Evolutionary conservation across 2,329 filamentous ascomycete species (phyloP).

Genomic region (Cercospora janseana): DNA sequence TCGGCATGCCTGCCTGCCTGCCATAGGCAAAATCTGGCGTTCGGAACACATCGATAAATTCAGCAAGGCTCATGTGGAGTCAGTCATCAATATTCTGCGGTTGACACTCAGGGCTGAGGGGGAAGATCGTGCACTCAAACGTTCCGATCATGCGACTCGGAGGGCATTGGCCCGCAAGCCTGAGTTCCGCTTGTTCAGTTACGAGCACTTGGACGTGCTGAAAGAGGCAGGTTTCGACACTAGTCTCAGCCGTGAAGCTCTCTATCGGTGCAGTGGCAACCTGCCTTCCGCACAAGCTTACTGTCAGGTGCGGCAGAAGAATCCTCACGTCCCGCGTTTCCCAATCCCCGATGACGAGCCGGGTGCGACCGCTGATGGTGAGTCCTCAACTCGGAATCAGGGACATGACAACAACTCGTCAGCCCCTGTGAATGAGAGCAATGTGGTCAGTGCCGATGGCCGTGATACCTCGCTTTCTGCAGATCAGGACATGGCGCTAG

Average conservation of each 20-base stretch:
- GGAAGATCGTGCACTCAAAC: constrained; percentile 65
- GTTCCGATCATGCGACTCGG: constrained; percentile 57
- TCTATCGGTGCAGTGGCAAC: constrained; percentile 77
- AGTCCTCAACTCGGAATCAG: too few relatives aligned
- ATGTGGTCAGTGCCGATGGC: not conserved
- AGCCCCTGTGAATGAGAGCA: too few relatives aligned
- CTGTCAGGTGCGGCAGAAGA: constrained; percentile 53
- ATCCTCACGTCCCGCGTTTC: constrained; percentile 31
- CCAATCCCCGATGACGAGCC: constrained; percentile 31
- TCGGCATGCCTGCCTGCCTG: constrained; percentile 73
- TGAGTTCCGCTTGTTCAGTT: constrained; percentile 52
- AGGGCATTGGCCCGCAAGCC: constrained; percentile 49
- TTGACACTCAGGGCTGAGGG: constrained; percentile 73
- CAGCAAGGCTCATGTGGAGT: constrained; percentile 71
- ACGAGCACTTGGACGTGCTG: constrained; percentile 46
- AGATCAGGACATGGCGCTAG: constrained; percentile 25
- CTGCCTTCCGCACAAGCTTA: constrained; percentile 66
- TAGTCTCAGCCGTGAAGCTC: constrained; percentile 70
- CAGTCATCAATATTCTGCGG: constrained; percentile 79
- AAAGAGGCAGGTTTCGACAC: constrained; percentile 54
- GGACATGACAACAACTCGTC: too few relatives aligned
- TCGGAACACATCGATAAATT: constrained; percentile 80
- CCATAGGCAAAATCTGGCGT: constrained; percentile 77
- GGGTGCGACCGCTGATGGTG: too few relatives aligned
- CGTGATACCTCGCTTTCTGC: constrained; percentile 5